Base-by-base conservation (phyloP, 2,329 filamentous ascomycete species). In the Microdochium nivale region DNA sequence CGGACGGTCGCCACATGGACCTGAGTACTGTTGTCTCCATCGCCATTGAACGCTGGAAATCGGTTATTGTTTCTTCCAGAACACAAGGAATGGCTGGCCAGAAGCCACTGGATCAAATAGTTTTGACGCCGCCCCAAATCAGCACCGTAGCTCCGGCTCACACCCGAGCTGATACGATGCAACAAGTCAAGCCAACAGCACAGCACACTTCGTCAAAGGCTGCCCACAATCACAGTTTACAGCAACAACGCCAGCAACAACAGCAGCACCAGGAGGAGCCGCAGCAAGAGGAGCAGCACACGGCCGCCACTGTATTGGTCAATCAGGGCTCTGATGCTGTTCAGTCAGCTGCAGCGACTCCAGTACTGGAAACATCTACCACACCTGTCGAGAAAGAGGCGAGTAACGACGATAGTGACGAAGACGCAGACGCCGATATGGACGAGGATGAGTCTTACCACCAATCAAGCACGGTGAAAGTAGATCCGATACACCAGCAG, bases 31-130 rank as follows among this genome's bases (percentile, higher is more conserved):
- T 80, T 35, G 73, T 83, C 5, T 67, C 76, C 7, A 69, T 70
- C n/a, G 75, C 76, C 2, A 82, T 86, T 52, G 75, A 79, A 44
- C 72, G 80, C 27, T 86, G 82, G 82, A 85, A 82, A 65, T 71
- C 68, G 3, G 79, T 84, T 16, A 77, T 85, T 13, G 67, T 73
- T n/a, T 74, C 78, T 5, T 69, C 74, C 2, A 71, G 79, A 40
- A 68, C 67, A 3, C 63, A 67, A 16, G 77, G 78, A 19, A 72
- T 83, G 67, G 66, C 66, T 48, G 69, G 72, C 2, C 81, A 84
- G 56, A 71, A 70, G 46, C 58, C 75, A 2, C 62, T 84, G 13
- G 72, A 75, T 19, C 69, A 70, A 49, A 25, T 60, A 2, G 59
- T 59, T 19, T 57, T 60, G 16, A 58, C 52, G 8, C 47, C 58